A percentile compares a stretch with the other conserved stretches of the same genome.
These are phyloP conservation scores for Psidium guajava DNA, from an alignment of 345 rosid genomes.

Conservation along the genomic window DNA sequence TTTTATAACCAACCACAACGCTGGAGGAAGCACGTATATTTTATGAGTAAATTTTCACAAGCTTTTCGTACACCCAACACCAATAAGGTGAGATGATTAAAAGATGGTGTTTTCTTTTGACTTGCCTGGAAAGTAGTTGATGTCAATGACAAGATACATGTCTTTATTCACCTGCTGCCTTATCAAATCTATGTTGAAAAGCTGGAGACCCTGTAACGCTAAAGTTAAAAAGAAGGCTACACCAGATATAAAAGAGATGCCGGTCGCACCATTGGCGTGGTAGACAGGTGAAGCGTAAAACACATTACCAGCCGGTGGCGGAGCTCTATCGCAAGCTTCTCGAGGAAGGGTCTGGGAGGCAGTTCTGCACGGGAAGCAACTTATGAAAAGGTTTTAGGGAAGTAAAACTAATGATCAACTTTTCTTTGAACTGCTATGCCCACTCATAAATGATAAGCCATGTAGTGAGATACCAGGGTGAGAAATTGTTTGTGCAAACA, in stretches of 20 bases:
- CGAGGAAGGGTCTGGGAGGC: constrained; percentile 74
- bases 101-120: neutral
- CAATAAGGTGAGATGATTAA: neutral
- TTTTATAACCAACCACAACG: neutral
- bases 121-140: constrained; percentile 92
- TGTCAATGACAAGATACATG: constrained; percentile 74
- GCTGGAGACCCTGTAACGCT: constrained; percentile 47
- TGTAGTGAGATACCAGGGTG: neutral
- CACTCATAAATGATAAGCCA: neutral
- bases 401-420: neutral
- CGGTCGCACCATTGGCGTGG: neutral
- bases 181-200: constrained; percentile 89
- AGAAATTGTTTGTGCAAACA: neutral
- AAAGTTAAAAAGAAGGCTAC: neutral
- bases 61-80: neutral
- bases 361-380: constrained; percentile 41
- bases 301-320: constrained; percentile 45
- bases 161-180: constrained; percentile 70
- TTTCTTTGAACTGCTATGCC: neutral
- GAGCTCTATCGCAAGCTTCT: constrained; percentile 69
- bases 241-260: neutral
- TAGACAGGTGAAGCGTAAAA: neutral
- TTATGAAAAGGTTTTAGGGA: neutral
- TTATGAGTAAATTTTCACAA: neutral
- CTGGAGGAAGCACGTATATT: neutral